phyloP scores from a whole-genome alignment of 2,329 filamentous ascomycete species.

The Immersiporthe knoxdaviesiana region DNA sequence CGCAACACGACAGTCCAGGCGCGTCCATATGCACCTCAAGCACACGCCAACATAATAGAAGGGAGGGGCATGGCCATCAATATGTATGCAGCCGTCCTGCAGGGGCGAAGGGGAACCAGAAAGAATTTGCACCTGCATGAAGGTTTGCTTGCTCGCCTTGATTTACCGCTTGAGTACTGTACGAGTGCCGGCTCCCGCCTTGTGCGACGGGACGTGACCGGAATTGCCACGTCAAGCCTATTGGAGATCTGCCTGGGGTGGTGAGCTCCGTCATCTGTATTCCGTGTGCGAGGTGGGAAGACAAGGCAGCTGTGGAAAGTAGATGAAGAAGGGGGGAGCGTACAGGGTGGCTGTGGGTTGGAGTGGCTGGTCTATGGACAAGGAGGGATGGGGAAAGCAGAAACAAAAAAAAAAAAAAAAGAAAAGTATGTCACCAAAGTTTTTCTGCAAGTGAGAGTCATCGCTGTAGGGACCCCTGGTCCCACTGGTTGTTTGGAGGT shows the following conservation, averaged over 20 bases:
- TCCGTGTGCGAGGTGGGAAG: neutral
- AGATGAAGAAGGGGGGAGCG: neutral
- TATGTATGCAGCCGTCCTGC: neutral
- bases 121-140: neutral
- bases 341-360: neutral
- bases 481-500: neutral
- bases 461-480: no score
- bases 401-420: no score
- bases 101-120: no score
- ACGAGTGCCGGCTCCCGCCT: neutral
- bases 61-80: neutral
- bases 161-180: constrained; percentile 2
- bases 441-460: no score
- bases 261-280: neutral
- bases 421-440: no score
- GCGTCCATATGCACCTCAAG: neutral
- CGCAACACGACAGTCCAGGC: no score
- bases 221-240: neutral
- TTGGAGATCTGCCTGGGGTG: neutral
- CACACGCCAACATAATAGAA: neutral
- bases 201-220: neutral
- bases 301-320: neutral
- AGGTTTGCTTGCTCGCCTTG: constrained; percentile 22
- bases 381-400: neutral
- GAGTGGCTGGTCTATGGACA: neutral